Conservation (phyloP, 495 filamentous ascomycete species). For the Hamigera avellanea region DNA sequence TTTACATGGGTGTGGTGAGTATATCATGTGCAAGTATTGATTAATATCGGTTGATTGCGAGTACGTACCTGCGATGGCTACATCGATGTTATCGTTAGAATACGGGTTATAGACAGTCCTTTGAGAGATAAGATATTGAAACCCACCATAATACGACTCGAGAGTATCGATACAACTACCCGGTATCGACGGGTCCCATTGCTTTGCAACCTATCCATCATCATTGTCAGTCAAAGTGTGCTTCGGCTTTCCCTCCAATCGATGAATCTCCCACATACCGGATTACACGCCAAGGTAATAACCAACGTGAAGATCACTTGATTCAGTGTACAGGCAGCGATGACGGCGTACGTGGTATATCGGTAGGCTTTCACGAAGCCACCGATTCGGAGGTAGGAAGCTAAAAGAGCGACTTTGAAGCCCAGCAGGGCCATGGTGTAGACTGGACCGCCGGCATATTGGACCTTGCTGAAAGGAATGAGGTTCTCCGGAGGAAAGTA, state of each 20-base stretch:
- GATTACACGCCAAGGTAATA: conserved; percentile 22
- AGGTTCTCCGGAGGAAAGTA: conserved; percentile 15
- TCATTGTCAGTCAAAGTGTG: too few species aligned
- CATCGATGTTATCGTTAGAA: too few species aligned
- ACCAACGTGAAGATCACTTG: conserved; percentile 17
- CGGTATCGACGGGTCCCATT: conserved; percentile 31
- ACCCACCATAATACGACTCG: conserved; percentile 30
- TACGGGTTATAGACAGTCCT: too few species aligned
- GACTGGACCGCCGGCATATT: conserved; percentile 19
- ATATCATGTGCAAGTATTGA: too few species aligned
- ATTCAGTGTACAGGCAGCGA: conserved; percentile 24
- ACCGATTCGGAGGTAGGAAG: conserved; percentile 38
- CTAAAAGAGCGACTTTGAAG: conserved; percentile 40
- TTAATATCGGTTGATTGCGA: too few species aligned
- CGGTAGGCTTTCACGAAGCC: conserved; percentile 28
- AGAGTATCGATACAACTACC: conserved; percentile 30
- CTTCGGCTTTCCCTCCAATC: too few species aligned
- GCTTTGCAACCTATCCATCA: conserved; percentile 21
- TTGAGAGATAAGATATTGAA: conserved; percentile 17
- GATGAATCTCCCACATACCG: conserved; percentile 19
- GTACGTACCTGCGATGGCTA: too few species aligned
- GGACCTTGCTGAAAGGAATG: conserved; percentile 18
- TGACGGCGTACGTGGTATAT: conserved; percentile 17
- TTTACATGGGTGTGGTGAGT: too few species aligned
- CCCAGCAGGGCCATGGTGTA: conserved; percentile 28